phyloP scores from a whole-genome alignment of 805 yeast species.

The Candida khao-thaluensis region DNA sequence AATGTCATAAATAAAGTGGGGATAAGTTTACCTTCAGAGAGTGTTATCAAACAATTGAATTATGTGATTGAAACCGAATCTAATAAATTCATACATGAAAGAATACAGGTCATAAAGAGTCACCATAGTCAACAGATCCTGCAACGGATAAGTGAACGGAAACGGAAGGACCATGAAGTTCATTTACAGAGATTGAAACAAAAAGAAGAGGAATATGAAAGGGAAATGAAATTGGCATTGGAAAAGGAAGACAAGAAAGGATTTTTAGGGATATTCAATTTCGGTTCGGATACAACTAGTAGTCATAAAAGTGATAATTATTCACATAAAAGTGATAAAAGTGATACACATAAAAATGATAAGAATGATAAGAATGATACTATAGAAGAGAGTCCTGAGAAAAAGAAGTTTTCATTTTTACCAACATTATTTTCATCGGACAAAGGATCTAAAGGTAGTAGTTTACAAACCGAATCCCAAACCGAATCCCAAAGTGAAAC shows the following conservation, averaged over 20 bases:
- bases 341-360: slow-evolving; percentile 10
- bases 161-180: slow-evolving; percentile 38
- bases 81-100: slow-evolving; percentile 35
- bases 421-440: slow-evolving; percentile 16
- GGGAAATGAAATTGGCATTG: slow-evolving; percentile 27
- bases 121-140: slow-evolving; percentile 39
- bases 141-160: slow-evolving; percentile 37
- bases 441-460: slow-evolving; percentile 18
- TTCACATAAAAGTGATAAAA: slow-evolving; percentile 6
- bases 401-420: slow-evolving; percentile 17
- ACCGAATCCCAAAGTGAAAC: not conserved
- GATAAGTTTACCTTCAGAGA: slow-evolving; percentile 20
- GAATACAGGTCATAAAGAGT: slow-evolving; percentile 37
- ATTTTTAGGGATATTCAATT: slow-evolving; percentile 13
- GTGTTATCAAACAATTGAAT: slow-evolving; percentile 26
- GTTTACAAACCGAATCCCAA: slow-evolving; percentile 8
- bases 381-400: not conserved
- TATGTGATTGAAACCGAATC: slow-evolving; percentile 35
- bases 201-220: slow-evolving; percentile 42
- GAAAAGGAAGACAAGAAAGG: slow-evolving; percentile 20
- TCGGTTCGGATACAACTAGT: slow-evolving; percentile 3
- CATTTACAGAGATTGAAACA: slow-evolving; percentile 32
- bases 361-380: not conserved
- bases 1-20: slow-evolving; percentile 7
- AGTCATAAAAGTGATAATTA: too few relatives aligned